Evolutionary conservation across 2,329 filamentous ascomycete species (phyloP).

Genomic region (Chaetomium olivaceum): DNA sequence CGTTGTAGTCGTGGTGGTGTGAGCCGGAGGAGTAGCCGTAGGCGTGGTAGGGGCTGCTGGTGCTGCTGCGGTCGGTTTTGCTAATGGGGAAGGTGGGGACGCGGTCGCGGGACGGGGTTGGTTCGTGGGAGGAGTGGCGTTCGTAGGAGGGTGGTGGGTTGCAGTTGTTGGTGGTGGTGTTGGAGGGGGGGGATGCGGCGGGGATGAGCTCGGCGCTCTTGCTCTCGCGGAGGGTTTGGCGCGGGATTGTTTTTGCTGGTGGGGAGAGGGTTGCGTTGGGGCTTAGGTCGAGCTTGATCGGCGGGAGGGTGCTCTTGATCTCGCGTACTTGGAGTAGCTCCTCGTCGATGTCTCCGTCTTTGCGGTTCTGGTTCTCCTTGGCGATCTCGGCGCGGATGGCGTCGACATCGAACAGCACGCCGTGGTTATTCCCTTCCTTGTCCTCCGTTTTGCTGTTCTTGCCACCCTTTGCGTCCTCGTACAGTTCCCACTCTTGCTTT

Average conservation of each 20-base stretch:
- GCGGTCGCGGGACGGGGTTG: constrained; percentile 12
- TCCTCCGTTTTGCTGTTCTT: constrained; percentile 47
- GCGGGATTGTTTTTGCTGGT: constrained; percentile 36
- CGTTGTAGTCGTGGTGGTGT: constrained; percentile 18
- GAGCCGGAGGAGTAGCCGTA: constrained; percentile 4
- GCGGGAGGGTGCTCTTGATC: constrained; percentile 82
- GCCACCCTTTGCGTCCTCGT: constrained; percentile 65
- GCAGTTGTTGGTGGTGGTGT: constrained; percentile 33
- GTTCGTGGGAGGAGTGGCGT: constrained; percentile 21
- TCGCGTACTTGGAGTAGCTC: constrained; percentile 67
- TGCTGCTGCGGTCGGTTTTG: constrained; percentile 24
- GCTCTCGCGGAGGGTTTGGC: constrained; percentile 46
- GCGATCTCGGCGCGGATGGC: constrained; percentile 87
- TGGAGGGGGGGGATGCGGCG: not conserved
- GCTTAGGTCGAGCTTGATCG: constrained; percentile 73
- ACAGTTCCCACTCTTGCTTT: constrained; percentile 92
- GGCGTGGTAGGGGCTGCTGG: constrained; percentile 25
- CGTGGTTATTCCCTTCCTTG: constrained; percentile 54
- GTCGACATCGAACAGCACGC: constrained; percentile 90
- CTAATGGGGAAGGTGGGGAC: constrained; percentile 36
- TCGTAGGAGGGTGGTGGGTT: constrained; percentile 31
- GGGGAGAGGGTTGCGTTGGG: constrained; percentile 34
- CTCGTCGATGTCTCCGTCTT: constrained; percentile 35
- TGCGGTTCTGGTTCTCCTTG: constrained; percentile 54
- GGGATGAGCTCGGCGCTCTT: constrained; percentile 47